These are phyloP conservation scores for Thalassiosira mediterranea DNA, from an alignment of 352 stramenopile genomes.

Conservation along the genomic window DNA sequence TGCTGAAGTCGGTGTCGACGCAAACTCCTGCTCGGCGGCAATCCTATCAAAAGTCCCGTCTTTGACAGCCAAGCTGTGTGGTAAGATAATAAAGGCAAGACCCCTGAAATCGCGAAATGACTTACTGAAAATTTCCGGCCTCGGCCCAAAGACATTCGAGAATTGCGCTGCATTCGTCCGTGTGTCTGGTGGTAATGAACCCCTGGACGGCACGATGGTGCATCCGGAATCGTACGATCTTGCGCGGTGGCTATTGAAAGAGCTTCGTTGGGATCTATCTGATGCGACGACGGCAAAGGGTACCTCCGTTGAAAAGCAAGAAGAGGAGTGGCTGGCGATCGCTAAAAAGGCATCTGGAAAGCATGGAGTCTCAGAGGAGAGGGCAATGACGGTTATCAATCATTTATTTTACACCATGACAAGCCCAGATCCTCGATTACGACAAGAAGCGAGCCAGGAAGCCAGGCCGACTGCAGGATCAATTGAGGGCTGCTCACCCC, in stretches of 20 bases:
- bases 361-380: slow-evolving; percentile 38
- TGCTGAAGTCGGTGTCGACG: slow-evolving; percentile 59
- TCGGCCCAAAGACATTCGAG: slow-evolving; percentile 68
- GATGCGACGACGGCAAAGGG: slow-evolving; percentile 10
- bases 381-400: slow-evolving; percentile 44
- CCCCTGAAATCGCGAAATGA: slow-evolving; percentile 49
- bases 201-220: slow-evolving; percentile 55
- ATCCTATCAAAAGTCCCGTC: slow-evolving; percentile 63
- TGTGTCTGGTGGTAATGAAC: slow-evolving; percentile 46
- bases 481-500: slow-evolving; percentile 11
- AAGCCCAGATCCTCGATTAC: slow-evolving; percentile 52
- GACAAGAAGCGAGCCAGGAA: background rate
- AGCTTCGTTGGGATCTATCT: slow-evolving; percentile 45
- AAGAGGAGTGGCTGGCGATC: slow-evolving; percentile 22
- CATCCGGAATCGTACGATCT: slow-evolving; percentile 68
- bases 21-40: slow-evolving; percentile 45
- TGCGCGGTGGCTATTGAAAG: slow-evolving; percentile 54
- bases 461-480: slow-evolving; percentile 2
- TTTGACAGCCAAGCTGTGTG: slow-evolving; percentile 37
- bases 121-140: slow-evolving; percentile 52
- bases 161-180: slow-evolving; percentile 66
- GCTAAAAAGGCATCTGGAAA: slow-evolving; percentile 40
- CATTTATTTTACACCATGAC: slow-evolving; percentile 59
- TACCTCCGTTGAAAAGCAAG: slow-evolving; percentile 17
- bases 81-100: slow-evolving; percentile 53